phyloP scores from a whole-genome alignment of 257 asterid genomes.

The Oldenlandia corymbosa region DNA sequence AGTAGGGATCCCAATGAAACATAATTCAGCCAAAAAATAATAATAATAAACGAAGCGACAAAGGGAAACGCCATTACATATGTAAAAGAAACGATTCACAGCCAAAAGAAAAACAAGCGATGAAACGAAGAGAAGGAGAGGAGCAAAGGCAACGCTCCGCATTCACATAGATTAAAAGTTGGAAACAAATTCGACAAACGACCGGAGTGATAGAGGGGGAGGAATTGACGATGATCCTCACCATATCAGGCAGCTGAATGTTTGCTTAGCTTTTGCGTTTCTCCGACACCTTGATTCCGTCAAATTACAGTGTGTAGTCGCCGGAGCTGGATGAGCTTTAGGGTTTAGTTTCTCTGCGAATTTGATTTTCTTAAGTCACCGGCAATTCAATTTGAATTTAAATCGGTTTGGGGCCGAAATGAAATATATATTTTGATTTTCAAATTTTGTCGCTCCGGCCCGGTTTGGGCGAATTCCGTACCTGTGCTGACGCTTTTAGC shows the following conservation, averaged over 20 bases:
- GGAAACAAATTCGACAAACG: not conserved
- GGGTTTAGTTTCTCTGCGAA: too few species aligned
- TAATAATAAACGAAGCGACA: not conserved
- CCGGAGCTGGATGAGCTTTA: not conserved
- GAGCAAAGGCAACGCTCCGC: not conserved
- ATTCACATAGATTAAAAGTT: not conserved
- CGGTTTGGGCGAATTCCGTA: not conserved
- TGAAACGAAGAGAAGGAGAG: not conserved
- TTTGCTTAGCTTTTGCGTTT: not conserved
- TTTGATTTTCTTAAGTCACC: not conserved
- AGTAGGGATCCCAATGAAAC: not conserved
- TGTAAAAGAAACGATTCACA: not conserved
- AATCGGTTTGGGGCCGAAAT: not conserved
- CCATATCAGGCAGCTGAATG: not conserved
- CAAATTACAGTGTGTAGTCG: not conserved
- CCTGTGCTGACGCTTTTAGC: not conserved
- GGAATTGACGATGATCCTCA: not conserved
- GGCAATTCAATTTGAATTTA: constrained; percentile 1
- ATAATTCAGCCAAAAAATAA: not conserved
- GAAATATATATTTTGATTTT: not conserved
- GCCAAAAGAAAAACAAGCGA: not conserved
- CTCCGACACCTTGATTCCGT: not conserved
- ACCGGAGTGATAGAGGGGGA: not conserved
- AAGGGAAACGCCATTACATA: not conserved
- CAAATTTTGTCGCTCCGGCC: not conserved